Conservation (phyloP, 352 stramenopile species). For the Phytophthora niederhauseri region DNA sequence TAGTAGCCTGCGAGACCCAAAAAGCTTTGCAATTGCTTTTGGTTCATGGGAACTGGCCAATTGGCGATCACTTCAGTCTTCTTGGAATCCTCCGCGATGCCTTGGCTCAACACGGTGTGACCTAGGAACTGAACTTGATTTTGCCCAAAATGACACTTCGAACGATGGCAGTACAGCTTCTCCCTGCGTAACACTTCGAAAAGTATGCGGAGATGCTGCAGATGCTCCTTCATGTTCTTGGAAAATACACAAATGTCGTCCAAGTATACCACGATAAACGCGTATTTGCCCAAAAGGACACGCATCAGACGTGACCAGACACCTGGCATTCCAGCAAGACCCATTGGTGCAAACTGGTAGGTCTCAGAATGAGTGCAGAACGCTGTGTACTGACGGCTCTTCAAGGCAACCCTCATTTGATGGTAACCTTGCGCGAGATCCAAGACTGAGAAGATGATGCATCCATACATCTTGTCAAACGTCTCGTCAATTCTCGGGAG, state of each 20-base stretch:
- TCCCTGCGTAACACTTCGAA: no score
- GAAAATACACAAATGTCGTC: slow-evolving; percentile 49
- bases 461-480: slow-evolving; percentile 23
- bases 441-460: slow-evolving; percentile 30
- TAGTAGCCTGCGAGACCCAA: no score
- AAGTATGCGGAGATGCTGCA: slow-evolving; percentile 25
- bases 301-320: slow-evolving; percentile 50
- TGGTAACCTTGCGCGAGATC: slow-evolving; percentile 43
- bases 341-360: slow-evolving; percentile 52
- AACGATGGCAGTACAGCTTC: no score
- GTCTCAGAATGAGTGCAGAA: slow-evolving; percentile 44
- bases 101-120: no score
- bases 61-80: no score
- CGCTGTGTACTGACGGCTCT: slow-evolving; percentile 31
- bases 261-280: slow-evolving; percentile 45
- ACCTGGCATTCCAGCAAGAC: slow-evolving; percentile 43
- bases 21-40: no score
- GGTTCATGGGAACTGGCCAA: no score
- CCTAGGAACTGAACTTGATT: no score
- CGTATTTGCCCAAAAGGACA: slow-evolving; percentile 31
- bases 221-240: slow-evolving; percentile 13
- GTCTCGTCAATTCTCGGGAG: slow-evolving; percentile 25
- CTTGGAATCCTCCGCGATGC: no score
- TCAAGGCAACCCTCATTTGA: slow-evolving; percentile 25
- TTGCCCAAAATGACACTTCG: no score